Evolutionary conservation across 2,329 filamentous ascomycete species (phyloP), one percentile per base, ranked within the genome.

Genomic region (Colletotrichum sansevieriae): DNA sequence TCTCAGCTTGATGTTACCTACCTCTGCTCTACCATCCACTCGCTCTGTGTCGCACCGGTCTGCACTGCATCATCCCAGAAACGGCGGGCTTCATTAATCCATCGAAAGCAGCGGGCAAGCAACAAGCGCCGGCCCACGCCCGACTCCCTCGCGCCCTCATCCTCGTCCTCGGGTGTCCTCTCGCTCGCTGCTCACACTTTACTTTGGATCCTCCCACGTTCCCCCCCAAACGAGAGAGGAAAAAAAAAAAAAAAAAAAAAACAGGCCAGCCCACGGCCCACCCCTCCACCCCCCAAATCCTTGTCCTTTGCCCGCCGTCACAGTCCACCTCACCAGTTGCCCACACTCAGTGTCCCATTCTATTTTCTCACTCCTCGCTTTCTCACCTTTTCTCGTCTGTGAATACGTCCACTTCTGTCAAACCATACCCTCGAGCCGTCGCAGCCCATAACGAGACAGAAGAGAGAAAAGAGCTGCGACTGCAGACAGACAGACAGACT

Each of bases 361-460:
- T 70, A 68, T 70, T 70, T 70, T 70, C 68, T 68, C 37, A 56
- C 62, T 59, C 67, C 58, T 18, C 59, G 49, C 58, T 20, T 64
- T 64, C 29, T 49, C 60, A 54, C 41, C 20, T 37, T 29, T 43
- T 49, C 60, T 52, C 46, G 60, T 33, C 54, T 55, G 47, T 57
- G 47, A 56, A 60, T 44, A 22, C 43, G 25, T n/a, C 33, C 51
- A 54, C 9, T 37, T 29, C 51, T 37, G 25, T 54, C 29, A 33
- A 51, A 51, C 47, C 22, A n/a, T 29, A 15, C 29, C 64, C 22
- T 51, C 15, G 39, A 47, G 15, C 57, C 63, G 18, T 65, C 57
- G 10, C 39, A 41, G 57, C 37, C 51, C 51, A 25, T 13, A 22
- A 33, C 29, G 29, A 29, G 37, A 39, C 13, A 39, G 37, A 39